phyloP scores from a whole-genome alignment of 495 filamentous ascomycete species.

The Tetracladium marchalianum region DNA sequence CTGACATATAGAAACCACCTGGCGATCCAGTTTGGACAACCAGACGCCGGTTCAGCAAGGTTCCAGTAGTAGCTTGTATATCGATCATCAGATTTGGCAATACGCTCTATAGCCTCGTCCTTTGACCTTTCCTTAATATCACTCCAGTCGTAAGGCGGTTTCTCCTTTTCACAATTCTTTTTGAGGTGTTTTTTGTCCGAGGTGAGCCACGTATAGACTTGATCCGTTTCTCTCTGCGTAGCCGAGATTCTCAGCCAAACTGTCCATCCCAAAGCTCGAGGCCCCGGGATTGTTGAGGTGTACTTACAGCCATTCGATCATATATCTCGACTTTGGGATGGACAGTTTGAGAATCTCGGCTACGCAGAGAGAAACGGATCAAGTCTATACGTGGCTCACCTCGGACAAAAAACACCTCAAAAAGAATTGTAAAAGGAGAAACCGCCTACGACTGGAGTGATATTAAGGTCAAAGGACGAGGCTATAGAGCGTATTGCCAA shows the following conservation, averaged over 20 bases:
- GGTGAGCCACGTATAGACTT: conserved; percentile 20
- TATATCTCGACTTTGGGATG: conserved; percentile 8
- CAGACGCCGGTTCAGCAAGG: conserved; percentile 15
- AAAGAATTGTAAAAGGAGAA: conserved; percentile 13
- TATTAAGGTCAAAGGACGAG: conserved; percentile 18
- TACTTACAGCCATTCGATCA: conserved; percentile 20
- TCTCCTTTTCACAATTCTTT: conserved; percentile 12
- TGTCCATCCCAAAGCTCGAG: too few relatives aligned
- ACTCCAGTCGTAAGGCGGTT: conserved; percentile 21
- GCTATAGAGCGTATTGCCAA: conserved; percentile 14
- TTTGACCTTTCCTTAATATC: conserved; percentile 18
- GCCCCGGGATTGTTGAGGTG: not conserved
- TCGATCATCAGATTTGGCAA: conserved; percentile 10
- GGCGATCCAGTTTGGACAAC: conserved; percentile 47
- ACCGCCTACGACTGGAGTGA: conserved; percentile 23
- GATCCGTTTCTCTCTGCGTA: conserved; percentile 18
- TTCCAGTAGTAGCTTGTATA: conserved; percentile 18
- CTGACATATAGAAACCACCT: conserved; percentile 41
- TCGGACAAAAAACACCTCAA: conserved; percentile 16
- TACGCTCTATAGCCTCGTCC: conserved; percentile 16
- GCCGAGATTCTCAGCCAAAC: not conserved
- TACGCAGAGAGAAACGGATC: conserved; percentile 18
- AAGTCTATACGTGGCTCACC: conserved; percentile 20
- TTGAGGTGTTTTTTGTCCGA: conserved; percentile 16
- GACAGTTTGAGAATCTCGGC: not conserved